Evolutionary conservation across 1,284 basidiomycete species (phyloP).

Genomic region (Acaromyces ingoldii): DNA sequence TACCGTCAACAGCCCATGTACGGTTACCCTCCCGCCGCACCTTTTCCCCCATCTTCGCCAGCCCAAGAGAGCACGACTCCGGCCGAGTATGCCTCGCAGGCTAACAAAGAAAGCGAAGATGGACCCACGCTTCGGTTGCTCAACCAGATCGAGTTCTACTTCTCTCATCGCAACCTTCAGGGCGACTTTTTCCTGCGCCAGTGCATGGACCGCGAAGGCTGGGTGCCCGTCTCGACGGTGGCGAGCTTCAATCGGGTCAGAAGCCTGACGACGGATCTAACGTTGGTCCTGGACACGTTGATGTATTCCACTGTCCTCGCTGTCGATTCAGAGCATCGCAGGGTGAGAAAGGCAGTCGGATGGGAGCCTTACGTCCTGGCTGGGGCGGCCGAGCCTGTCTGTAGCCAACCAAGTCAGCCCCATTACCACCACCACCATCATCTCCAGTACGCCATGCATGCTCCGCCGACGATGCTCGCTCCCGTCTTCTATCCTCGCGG

Average conservation of each 20-base stretch:
- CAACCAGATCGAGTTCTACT: constrained; percentile 48
- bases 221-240: constrained; percentile 30
- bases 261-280: constrained; percentile 8
- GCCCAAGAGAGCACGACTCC: no score
- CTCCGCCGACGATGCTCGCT: no score
- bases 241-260: constrained; percentile 37
- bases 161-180: constrained; percentile 37
- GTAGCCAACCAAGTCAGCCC: no score
- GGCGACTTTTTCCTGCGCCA: constrained; percentile 42
- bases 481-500: no score
- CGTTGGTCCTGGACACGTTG: constrained; percentile 22
- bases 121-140: constrained; percentile 23
- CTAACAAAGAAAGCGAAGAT: not conserved
- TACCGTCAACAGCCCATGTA: no score
- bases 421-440: no score
- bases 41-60: no score
- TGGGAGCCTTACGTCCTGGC: constrained; percentile 33
- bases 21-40: no score
- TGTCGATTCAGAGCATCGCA: constrained; percentile 17
- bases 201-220: constrained; percentile 41
- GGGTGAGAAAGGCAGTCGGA: constrained; percentile 23
- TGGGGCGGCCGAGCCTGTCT: no score
- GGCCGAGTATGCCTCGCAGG: not conserved
- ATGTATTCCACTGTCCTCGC: constrained; percentile 25
- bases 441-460: no score